phyloP scores from a whole-genome alignment of 2,329 filamentous ascomycete species.

The Magnaporthiopsis poae region DNA sequence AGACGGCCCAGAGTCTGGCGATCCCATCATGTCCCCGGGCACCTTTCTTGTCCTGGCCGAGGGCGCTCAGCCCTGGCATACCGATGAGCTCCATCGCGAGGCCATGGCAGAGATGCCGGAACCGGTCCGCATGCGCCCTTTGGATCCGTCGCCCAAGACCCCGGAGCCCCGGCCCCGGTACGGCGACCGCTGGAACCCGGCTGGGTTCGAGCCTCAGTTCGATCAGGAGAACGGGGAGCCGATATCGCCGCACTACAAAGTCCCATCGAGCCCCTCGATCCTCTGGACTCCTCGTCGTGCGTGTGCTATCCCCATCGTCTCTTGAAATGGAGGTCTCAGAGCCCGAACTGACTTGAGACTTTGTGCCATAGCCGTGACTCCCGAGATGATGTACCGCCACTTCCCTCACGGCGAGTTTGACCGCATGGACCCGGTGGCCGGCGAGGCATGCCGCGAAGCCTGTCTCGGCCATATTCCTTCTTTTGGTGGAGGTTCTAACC shows the following conservation, averaged over 20 bases:
- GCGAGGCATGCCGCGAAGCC: constrained; percentile 15
- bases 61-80: constrained; percentile 12
- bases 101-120: constrained; percentile 2
- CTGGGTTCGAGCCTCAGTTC: constrained; percentile 15
- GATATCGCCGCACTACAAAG: constrained; percentile 15
- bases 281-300: constrained; percentile 13
- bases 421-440: constrained; percentile 23
- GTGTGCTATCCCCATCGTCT: not conserved
- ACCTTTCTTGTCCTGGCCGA: constrained; percentile 12
- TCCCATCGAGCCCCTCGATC: constrained; percentile 6
- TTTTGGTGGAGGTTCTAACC: constrained; percentile 6
- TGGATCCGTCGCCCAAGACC: constrained; percentile 10
- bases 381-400: constrained; percentile 9
- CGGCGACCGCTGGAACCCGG: constrained; percentile 9
- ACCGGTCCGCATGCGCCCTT: constrained; percentile 7
- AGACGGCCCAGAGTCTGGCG: not conserved
- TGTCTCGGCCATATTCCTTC: constrained; percentile 13
- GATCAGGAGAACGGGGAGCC: constrained; percentile 17
- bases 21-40: constrained; percentile 11
- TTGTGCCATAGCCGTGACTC: constrained; percentile 14
- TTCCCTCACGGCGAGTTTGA: constrained; percentile 19
- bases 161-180: constrained; percentile 9
- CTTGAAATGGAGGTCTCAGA: not conserved
- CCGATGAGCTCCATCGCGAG: constrained; percentile 6
- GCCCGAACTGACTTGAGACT: not conserved